Conservation (phyloP, 2,329 filamentous ascomycete species). For the Cryphonectria carpinicola region DNA sequence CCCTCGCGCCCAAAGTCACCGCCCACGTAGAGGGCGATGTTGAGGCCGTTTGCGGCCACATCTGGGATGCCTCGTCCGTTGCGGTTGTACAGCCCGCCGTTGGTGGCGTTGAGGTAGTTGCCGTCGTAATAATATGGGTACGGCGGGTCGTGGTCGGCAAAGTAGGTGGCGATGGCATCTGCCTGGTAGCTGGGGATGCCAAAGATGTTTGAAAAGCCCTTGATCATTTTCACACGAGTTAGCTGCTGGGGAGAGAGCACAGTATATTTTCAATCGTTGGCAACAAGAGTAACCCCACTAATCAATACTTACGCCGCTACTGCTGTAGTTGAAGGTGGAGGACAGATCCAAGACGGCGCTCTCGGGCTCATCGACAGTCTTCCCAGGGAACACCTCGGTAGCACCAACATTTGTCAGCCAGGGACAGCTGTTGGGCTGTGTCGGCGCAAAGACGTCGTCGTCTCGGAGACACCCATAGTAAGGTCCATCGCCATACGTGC, state of each 20-base stretch:
- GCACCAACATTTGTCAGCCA: slow-evolving; percentile 47
- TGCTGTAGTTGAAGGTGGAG: slow-evolving; percentile 30
- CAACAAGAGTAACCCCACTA: background rate
- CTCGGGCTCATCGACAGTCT: slow-evolving; percentile 30
- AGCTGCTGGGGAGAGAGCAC: no score
- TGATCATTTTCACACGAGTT: slow-evolving; percentile 19
- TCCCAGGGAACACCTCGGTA: slow-evolving; percentile 32
- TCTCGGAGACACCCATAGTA: slow-evolving; percentile 41
- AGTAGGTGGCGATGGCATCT: slow-evolving; percentile 45
- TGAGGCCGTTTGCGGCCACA: slow-evolving; percentile 36
- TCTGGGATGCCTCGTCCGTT: slow-evolving; percentile 36
- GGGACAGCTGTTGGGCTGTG: slow-evolving; percentile 54
- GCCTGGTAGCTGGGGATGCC: slow-evolving; percentile 47
- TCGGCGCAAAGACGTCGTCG: slow-evolving; percentile 50
- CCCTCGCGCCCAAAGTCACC: slow-evolving; percentile 41
- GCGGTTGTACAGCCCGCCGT: slow-evolving; percentile 32
- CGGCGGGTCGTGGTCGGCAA: slow-evolving; percentile 32
- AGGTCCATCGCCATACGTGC: slow-evolving; percentile 37
- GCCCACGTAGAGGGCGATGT: slow-evolving; percentile 34
- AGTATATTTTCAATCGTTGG: background rate
- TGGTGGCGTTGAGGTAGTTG: slow-evolving; percentile 29
- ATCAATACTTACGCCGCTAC: slow-evolving; percentile 19
- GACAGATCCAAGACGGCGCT: slow-evolving; percentile 31
- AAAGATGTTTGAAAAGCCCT: slow-evolving; percentile 54
- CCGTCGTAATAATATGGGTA: slow-evolving; percentile 33